These are phyloP conservation scores for Cylindrodendrum hubeiense DNA, from an alignment of 2,329 filamentous ascomycete species.

Conservation along the genomic window DNA sequence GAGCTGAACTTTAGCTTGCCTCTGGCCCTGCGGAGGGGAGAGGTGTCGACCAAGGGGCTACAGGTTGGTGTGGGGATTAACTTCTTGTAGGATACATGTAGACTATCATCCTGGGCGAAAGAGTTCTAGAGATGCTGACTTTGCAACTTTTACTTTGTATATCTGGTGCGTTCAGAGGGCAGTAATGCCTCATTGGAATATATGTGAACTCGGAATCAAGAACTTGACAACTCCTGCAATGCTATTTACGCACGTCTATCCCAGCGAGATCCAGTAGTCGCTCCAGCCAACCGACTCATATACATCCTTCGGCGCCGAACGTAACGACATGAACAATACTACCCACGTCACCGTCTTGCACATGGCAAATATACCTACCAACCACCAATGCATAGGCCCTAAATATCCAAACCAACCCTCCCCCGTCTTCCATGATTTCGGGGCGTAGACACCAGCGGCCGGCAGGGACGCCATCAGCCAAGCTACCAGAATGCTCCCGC, in stretches of 20 bases:
- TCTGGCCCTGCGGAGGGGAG: slow-evolving; percentile 82
- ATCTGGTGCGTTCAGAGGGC: neutral
- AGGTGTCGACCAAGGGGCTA: slow-evolving; percentile 90
- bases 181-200: too few relatives aligned
- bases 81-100: slow-evolving; percentile 76
- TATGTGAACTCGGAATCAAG: neutral
- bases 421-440: too few relatives aligned
- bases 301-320: neutral
- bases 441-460: too few relatives aligned
- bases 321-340: neutral
- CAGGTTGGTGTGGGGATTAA: slow-evolving; percentile 97
- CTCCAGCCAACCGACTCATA: neutral
- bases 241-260: neutral
- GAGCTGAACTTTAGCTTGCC: slow-evolving; percentile 97
- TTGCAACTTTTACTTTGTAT: neutral
- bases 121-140: slow-evolving; percentile 29
- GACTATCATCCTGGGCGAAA: slow-evolving; percentile 2
- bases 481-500: too few relatives aligned
- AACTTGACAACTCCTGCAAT: neutral
- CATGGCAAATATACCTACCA: neutral
- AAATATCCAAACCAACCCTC: too few relatives aligned
- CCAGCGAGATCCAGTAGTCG: neutral
- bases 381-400: too few relatives aligned
- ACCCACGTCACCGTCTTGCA: neutral
- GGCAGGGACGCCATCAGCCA: too few relatives aligned